These are phyloP conservation scores for Harringtonia aguacate DNA, from an alignment of 2,329 filamentous ascomycete genomes.

Conservation along the genomic window DNA sequence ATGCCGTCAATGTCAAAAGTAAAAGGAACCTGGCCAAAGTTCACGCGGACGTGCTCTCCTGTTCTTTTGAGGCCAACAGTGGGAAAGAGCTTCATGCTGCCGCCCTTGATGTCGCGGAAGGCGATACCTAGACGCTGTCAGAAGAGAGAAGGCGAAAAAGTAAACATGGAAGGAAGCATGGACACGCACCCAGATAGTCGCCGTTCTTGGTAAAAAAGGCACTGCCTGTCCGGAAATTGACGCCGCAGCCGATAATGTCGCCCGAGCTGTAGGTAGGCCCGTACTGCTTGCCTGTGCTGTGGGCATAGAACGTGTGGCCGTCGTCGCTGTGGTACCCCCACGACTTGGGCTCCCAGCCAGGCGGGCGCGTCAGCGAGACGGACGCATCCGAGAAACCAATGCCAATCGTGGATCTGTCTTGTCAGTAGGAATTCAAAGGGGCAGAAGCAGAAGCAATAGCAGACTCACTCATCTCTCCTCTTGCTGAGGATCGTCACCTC, in stretches of 20 bases:
- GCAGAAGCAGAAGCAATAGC: not conserved
- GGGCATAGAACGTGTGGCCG: slow-evolving; percentile 47
- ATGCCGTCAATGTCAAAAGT: slow-evolving; percentile 84
- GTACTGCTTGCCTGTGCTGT: slow-evolving; percentile 46
- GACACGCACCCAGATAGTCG: slow-evolving; percentile 36
- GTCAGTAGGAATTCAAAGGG: not conserved
- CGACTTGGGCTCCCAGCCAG: slow-evolving; percentile 58
- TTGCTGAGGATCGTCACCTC: slow-evolving; percentile 50
- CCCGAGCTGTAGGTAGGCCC: slow-evolving; percentile 42
- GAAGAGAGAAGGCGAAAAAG: not conserved
- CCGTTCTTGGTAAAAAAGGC: slow-evolving; percentile 64
- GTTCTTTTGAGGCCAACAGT: slow-evolving; percentile 54
- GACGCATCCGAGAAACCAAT: slow-evolving; percentile 50
- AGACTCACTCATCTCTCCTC: slow-evolving; percentile 44
- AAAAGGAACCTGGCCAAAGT: slow-evolving; percentile 68
- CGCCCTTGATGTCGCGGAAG: slow-evolving; percentile 49
- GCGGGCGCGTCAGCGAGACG: slow-evolving; percentile 42
- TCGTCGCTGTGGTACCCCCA: slow-evolving; percentile 64
- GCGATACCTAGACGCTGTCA: slow-evolving; percentile 47
- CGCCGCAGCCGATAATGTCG: slow-evolving; percentile 53
- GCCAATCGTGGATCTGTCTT: slow-evolving; percentile 44
- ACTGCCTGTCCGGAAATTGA: slow-evolving; percentile 53
- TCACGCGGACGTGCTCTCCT: slow-evolving; percentile 50
- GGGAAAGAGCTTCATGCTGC: slow-evolving; percentile 53
- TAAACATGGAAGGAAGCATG: not conserved